Evolutionary conservation across 305 asterid genomes (phyloP).

Genomic region (Fraxinus sp.): DNA sequence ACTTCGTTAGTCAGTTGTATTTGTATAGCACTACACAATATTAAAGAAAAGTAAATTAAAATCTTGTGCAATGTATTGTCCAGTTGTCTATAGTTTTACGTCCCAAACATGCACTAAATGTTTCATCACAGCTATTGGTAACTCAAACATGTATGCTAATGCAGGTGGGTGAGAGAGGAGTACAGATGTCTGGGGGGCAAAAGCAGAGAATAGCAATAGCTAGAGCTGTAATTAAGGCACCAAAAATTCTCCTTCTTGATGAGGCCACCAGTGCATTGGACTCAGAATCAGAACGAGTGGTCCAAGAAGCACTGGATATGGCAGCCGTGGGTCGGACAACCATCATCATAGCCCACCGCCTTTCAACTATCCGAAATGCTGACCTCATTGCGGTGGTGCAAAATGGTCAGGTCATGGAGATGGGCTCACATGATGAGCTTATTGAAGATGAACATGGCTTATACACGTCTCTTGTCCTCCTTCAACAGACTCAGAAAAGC

Average conservation of each 20-base stretch:
- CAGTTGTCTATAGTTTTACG: not conserved
- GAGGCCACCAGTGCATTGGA: conserved; percentile 98
- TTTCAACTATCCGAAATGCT: conserved; percentile 84
- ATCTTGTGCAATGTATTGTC: not conserved
- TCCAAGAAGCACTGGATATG: conserved; percentile 90
- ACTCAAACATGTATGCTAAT: not conserved
- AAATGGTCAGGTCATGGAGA: conserved; percentile 62
- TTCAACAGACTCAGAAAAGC: conserved; percentile 52
- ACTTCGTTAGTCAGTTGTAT: not conserved
- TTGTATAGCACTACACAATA: not conserved
- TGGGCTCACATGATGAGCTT: conserved; percentile 71
- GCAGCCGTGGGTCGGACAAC: conserved; percentile 91
- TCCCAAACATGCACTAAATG: not conserved
- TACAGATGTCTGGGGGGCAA: conserved; percentile 95
- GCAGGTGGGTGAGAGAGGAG: conserved; percentile 97
- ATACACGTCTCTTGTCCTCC: conserved; percentile 64
- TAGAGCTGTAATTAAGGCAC: conserved; percentile 78
- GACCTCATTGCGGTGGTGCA: conserved; percentile 76
- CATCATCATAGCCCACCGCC: conserved; percentile 83
- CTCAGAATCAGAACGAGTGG: conserved; percentile 77
- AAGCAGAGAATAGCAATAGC: conserved; percentile 97
- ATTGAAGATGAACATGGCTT: conserved; percentile 46
- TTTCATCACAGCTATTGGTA: not conserved
- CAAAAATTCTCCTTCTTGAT: conserved; percentile 83
- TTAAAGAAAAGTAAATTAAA: not conserved